Conservation (phyloP, 1,284 basidiomycete genomes). For the Cutaneotrichosporon spelunceum region DNA sequence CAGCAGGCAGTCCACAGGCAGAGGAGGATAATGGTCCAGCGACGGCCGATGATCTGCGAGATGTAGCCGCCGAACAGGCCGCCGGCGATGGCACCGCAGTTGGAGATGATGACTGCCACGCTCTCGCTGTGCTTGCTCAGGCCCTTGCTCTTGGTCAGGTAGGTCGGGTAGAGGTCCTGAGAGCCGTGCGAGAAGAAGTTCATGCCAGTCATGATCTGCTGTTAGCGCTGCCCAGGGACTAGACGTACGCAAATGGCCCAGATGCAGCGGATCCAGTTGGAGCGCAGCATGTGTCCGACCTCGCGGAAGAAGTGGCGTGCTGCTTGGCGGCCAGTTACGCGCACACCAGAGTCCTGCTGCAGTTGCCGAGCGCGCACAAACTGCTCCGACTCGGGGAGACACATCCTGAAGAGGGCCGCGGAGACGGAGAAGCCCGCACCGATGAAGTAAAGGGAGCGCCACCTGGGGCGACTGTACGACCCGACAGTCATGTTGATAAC, state of each 20-base stretch:
- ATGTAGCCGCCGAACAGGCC: constrained; percentile 72
- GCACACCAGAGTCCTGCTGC: constrained; percentile 42
- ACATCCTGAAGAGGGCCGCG: constrained; percentile 66
- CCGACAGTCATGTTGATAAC: constrained; percentile 67
- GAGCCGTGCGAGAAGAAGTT: constrained; percentile 91
- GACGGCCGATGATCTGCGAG: constrained; percentile 81
- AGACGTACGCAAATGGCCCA: constrained; percentile 61
- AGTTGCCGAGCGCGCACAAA: constrained; percentile 57
- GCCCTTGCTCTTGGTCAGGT: constrained; percentile 57
- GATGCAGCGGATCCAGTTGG: constrained; percentile 76
- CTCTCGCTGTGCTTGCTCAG: constrained; percentile 61
- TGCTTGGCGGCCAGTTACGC: constrained; percentile 54
- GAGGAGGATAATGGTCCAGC: constrained; percentile 55
- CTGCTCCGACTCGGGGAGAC: constrained; percentile 75
- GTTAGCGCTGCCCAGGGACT: background rate
- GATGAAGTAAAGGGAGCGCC: constrained; percentile 56
- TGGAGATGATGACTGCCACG: constrained; percentile 81
- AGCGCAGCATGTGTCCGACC: constrained; percentile 68
- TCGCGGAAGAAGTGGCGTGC: constrained; percentile 71
- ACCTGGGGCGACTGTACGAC: constrained; percentile 46
- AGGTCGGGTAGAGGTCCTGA: constrained; percentile 65
- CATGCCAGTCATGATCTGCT: constrained; percentile 54
- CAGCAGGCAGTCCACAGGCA: constrained; percentile 53
- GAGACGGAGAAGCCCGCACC: constrained; percentile 67
- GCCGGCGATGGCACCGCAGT: constrained; percentile 66